A percentile compares a stretch with the other conserved stretches of the same genome.
These are phyloP conservation scores for Theobroma grandiflorum DNA, from an alignment of 441 rosid species.

Conservation along the genomic window DNA sequence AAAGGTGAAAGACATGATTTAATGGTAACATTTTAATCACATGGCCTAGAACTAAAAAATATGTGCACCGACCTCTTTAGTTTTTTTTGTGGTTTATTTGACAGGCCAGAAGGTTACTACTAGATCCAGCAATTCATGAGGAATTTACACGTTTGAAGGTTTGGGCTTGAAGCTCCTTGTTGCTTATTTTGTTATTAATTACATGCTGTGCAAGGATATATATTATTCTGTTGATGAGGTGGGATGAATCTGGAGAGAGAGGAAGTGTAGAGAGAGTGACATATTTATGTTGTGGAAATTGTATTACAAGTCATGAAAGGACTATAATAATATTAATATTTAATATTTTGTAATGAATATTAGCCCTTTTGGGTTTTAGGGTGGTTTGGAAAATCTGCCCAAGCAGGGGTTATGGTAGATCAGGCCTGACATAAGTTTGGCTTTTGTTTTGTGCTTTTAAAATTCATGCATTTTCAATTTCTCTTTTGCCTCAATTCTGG, in stretches of 20 bases:
- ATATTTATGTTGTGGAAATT: background rate
- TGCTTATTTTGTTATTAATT: conserved; percentile 20
- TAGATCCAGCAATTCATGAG: conserved; percentile 98
- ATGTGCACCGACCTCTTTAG: background rate
- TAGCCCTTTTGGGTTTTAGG: background rate
- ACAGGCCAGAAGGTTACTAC: conserved; percentile 88
- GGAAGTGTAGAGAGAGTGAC: conserved; percentile 8
- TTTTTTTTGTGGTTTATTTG: conserved; percentile 38
- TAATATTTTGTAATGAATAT: background rate
- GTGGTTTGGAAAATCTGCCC: background rate
- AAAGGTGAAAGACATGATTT: background rate
- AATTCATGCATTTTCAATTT: background rate
- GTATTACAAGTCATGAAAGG: background rate
- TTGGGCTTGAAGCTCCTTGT: conserved; percentile 36
- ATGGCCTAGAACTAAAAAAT: background rate
- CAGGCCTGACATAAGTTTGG: background rate
- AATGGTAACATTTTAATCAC: too few relatives aligned
- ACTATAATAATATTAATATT: conserved; percentile 2
- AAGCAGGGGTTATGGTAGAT: background rate
- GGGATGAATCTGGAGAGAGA: conserved; percentile 15
- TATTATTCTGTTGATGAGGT: conserved; percentile 1
- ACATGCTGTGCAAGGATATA: conserved; percentile 17
- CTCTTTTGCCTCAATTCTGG: background rate
- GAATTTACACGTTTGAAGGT: conserved; percentile 96
- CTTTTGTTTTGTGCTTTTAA: background rate